These are phyloP conservation scores for Daldinia eschscholtzii DNA, from an alignment of 2,329 filamentous ascomycete genomes.

Conservation along the genomic window DNA sequence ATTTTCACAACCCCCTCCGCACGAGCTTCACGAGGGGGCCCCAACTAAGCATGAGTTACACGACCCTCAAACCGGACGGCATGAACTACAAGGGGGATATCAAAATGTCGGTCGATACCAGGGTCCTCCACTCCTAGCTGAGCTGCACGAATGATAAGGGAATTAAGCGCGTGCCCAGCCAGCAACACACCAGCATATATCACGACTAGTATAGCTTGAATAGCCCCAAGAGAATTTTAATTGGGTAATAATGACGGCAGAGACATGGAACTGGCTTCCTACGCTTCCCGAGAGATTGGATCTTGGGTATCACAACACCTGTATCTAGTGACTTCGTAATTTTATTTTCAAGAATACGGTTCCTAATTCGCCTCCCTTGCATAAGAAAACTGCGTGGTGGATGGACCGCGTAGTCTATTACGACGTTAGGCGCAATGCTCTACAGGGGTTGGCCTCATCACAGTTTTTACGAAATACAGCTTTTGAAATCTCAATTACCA, in stretches of 20 bases:
- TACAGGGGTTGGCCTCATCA: not conserved
- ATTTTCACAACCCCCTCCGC: not conserved
- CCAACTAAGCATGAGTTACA: not conserved
- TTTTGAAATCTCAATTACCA: too few species aligned
- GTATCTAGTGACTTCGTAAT: not conserved
- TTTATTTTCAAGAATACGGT: not conserved
- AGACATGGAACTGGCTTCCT: not conserved
- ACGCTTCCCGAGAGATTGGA: not conserved
- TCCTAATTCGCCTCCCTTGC: not conserved
- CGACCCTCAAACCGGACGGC: not conserved
- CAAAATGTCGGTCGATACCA: not conserved
- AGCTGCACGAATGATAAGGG: not conserved
- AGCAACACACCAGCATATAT: not conserved
- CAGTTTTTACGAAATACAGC: not conserved
- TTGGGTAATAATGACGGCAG: not conserved
- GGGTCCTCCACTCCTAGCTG: not conserved
- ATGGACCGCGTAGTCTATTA: not conserved
- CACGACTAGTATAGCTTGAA: not conserved
- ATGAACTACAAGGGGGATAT: not conserved
- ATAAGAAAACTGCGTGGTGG: not conserved
- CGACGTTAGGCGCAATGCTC: not conserved
- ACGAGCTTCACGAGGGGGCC: not conserved
- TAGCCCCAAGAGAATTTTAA: not conserved
- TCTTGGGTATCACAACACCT: not conserved
- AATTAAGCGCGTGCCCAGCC: not conserved